Conservation (phyloP, 352 stramenopile species). For the Globisporangium perplexum region DNA sequence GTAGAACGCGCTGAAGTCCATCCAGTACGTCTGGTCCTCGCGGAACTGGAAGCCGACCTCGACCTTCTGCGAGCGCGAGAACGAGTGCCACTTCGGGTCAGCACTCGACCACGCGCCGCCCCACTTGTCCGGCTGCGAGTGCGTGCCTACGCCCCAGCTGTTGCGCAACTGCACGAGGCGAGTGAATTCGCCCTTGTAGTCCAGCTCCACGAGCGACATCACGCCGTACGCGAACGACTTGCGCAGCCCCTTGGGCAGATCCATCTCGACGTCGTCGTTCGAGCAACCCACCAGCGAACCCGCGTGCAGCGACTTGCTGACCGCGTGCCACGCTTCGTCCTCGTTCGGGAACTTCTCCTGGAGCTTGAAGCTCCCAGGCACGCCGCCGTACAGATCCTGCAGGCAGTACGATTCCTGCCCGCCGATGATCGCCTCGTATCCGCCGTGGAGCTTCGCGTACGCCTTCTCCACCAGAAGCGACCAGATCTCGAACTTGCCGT, state of each 20-base stretch:
- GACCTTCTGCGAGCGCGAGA: conserved; percentile 71
- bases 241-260: conserved; percentile 56
- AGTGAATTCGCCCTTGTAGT: conserved; percentile 42
- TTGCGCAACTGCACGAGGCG: conserved; percentile 77
- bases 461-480: conserved; percentile 92
- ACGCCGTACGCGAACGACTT: conserved; percentile 73
- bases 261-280: conserved; percentile 61
- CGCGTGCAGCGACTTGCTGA: conserved; percentile 37
- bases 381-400: conserved; percentile 74
- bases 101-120: conserved; percentile 61
- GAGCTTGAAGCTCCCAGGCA: conserved; percentile 59
- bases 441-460: conserved; percentile 92
- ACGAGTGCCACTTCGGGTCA: conserved; percentile 64
- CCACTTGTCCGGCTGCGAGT: conserved; percentile 63
- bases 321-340: conserved; percentile 45
- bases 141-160: conserved; percentile 65
- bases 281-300: conserved; percentile 68
- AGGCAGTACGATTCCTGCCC: conserved; percentile 76
- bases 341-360: conserved; percentile 59
- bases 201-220: conserved; percentile 68
- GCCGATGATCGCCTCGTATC: conserved; percentile 87
- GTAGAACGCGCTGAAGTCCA: conserved; percentile 76
- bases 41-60: conserved; percentile 75
- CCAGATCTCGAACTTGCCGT: conserved; percentile 90
- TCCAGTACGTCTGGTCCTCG: conserved; percentile 77